phyloP scores from a whole-genome alignment of 192 early-diverging fungal genomes.

The Fimicolochytrium jonesii region DNA sequence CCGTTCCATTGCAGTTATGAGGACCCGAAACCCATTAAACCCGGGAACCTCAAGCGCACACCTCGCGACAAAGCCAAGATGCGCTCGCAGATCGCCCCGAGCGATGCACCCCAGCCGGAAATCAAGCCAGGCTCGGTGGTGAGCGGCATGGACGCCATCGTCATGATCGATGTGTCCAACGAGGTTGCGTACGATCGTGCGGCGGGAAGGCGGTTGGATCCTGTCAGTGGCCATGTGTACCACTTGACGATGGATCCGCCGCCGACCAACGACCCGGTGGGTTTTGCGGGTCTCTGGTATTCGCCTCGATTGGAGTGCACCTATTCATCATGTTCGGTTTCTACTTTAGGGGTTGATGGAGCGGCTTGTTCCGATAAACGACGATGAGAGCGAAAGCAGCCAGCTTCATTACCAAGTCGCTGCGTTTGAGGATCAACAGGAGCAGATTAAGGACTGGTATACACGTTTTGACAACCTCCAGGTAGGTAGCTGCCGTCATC shows the following conservation, averaged over 20 bases:
- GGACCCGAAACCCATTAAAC: slow-evolving; percentile 59
- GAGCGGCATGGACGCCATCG: slow-evolving; percentile 45
- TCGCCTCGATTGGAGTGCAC: too few species aligned
- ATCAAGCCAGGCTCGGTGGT: slow-evolving; percentile 12
- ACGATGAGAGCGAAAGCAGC: slow-evolving; percentile 27
- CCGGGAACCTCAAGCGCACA: slow-evolving; percentile 48
- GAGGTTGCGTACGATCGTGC: slow-evolving; percentile 45
- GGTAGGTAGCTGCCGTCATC: slow-evolving; percentile 9
- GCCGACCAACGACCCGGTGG: slow-evolving; percentile 43
- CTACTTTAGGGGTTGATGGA: slow-evolving; percentile 39
- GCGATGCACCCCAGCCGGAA: slow-evolving; percentile 13
- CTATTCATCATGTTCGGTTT: too few species aligned
- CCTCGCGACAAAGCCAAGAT: slow-evolving; percentile 13
- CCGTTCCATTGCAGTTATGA: slow-evolving; percentile 42
- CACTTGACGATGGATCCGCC: slow-evolving; percentile 56
- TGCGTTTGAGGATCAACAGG: slow-evolving; percentile 54
- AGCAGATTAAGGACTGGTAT: slow-evolving; percentile 52
- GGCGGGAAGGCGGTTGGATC: slow-evolving; percentile 45
- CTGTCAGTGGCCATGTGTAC: slow-evolving; percentile 44
- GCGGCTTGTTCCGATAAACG: slow-evolving; percentile 34
- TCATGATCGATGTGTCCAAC: slow-evolving; percentile 52
- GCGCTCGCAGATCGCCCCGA: slow-evolving; percentile 40
- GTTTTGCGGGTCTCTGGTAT: too few species aligned
- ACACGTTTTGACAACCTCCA: slow-evolving; percentile 45
- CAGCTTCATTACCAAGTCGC: slow-evolving; percentile 55